Percentiles rank a stretch among this genome's conserved stretches.
These are phyloP conservation scores for Xylaria palmicola DNA, from an alignment of 495 filamentous ascomycete genomes.

Conservation along the genomic window DNA sequence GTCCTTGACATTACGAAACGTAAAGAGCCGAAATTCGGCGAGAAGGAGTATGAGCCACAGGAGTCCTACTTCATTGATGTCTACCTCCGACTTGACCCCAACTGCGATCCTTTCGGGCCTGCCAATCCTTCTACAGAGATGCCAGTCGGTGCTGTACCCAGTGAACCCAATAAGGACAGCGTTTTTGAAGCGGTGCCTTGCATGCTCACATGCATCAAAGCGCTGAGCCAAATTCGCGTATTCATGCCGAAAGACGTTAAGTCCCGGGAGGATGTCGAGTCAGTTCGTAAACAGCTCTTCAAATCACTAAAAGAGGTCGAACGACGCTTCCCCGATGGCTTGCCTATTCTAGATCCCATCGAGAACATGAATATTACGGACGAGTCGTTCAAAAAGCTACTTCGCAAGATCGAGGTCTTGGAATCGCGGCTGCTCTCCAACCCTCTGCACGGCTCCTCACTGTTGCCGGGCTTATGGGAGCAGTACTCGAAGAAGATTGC, in stretches of 20 bases:
- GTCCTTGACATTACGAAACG: slow-evolving; percentile 70
- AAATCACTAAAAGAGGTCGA: slow-evolving; percentile 68
- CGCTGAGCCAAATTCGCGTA: slow-evolving; percentile 73
- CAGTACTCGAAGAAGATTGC: slow-evolving; percentile 79
- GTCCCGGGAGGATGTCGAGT: slow-evolving; percentile 59
- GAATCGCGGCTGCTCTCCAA: slow-evolving; percentile 88
- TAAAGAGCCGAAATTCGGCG: slow-evolving; percentile 54
- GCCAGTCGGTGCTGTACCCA: slow-evolving; percentile 49
- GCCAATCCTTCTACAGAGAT: slow-evolving; percentile 31
- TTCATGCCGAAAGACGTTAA: slow-evolving; percentile 75
- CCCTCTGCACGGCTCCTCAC: slow-evolving; percentile 83
- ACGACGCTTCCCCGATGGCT: slow-evolving; percentile 86
- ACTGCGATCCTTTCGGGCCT: slow-evolving; percentile 29
- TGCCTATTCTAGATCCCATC: slow-evolving; percentile 84
- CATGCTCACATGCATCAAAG: slow-evolving; percentile 76
- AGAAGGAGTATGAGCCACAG: slow-evolving; percentile 65
- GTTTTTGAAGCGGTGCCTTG: slow-evolving; percentile 82
- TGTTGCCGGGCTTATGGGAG: slow-evolving; percentile 76
- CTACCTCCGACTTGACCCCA: slow-evolving; percentile 60
- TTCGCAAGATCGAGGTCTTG: slow-evolving; percentile 94
- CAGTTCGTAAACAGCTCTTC: slow-evolving; percentile 54
- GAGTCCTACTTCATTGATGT: slow-evolving; percentile 80
- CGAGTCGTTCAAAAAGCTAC: slow-evolving; percentile 85
- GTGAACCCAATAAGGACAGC: slow-evolving; percentile 25
- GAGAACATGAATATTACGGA: slow-evolving; percentile 94